Base-by-base conservation (phyloP, 1,284 basidiomycete species). In the Pterulicium gracile region DNA sequence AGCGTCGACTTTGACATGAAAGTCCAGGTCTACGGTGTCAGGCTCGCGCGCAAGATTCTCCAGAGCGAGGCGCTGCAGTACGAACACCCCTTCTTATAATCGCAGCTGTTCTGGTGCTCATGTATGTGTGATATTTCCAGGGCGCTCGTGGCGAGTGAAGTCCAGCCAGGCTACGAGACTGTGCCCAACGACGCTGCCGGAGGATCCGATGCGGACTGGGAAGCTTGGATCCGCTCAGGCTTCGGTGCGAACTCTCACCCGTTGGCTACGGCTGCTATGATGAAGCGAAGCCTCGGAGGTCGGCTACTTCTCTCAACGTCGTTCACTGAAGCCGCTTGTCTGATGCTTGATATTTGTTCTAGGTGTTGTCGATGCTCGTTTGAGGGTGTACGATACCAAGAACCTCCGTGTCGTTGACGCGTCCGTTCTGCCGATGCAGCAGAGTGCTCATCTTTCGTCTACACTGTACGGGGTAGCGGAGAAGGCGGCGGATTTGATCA, bases 181-280 rank as follows among this genome's bases (percentile, higher is more conserved):
- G 70, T 73, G 1, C 70, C 72, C 1, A 61, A 68, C 48, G 61
- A 69, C 53, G 61, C 61, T 2, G 48, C 64, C 19, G 62, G 67
- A 15, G 71, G 69, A 17, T 61, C 67, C 1, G 67, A 70, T 50
- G 64, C 60, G 10, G 66, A 58, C 20, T 75, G 71, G 71, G 60
- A 57, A 47, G 54, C 54, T 4, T 74, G 71, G 71, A 68, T 75
- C 50, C 55, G 55, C 51, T 51, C 59, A 13, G 61, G 61, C 14
- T 74, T 69, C 52, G 47, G 58, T 2, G 62, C 69, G 3, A 72
- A 75, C 15, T 63, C 64, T 18, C 75, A 79, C 58, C 79, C 78
- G 3, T 66, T 82, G 40, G 79, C 73, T 0, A 81, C 79, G 0
- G 70, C 69, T 1, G 63, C 77, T 3, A 81, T 85, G 79, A 79